These are phyloP conservation scores for Tolypocladium tundrense DNA, from an alignment of 2,329 filamentous ascomycete species.

Conservation along the genomic window DNA sequence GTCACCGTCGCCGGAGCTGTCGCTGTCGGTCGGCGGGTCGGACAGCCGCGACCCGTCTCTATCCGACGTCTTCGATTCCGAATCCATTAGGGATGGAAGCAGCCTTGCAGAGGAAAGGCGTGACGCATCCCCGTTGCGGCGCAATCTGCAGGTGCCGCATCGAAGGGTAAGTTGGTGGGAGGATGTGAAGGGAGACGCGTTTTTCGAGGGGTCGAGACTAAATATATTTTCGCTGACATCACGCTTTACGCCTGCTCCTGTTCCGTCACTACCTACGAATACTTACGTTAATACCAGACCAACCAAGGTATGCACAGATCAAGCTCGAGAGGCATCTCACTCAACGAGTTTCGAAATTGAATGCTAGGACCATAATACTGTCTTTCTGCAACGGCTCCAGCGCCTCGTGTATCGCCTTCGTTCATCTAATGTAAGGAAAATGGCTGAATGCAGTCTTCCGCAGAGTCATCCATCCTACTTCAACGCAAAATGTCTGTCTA, in stretches of 20 bases:
- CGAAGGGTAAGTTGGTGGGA: background rate
- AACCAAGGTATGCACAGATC: too few relatives aligned
- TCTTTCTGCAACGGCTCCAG: background rate
- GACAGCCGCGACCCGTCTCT: constrained; percentile 22
- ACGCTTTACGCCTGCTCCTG: background rate
- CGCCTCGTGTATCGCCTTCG: background rate
- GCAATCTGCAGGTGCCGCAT: background rate
- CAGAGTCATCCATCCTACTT: background rate
- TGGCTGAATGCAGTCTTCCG: background rate
- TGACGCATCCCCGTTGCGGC: background rate
- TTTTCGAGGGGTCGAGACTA: background rate
- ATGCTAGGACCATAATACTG: background rate
- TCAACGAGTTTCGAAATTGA: background rate
- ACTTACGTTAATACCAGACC: background rate
- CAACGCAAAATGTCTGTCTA: background rate
- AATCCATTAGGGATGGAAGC: constrained; percentile 15
- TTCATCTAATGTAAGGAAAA: background rate
- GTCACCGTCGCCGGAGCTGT: constrained; percentile 9
- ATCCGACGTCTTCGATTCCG: constrained; percentile 18
- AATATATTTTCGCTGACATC: background rate
- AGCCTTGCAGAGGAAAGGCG: background rate
- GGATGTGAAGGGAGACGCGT: background rate
- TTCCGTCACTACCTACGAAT: background rate
- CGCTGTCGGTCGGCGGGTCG: constrained; percentile 11
- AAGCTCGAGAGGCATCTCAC: too few relatives aligned